Conservation (phyloP, 306 rosid genomes). For the Quercus rubra region DNA sequence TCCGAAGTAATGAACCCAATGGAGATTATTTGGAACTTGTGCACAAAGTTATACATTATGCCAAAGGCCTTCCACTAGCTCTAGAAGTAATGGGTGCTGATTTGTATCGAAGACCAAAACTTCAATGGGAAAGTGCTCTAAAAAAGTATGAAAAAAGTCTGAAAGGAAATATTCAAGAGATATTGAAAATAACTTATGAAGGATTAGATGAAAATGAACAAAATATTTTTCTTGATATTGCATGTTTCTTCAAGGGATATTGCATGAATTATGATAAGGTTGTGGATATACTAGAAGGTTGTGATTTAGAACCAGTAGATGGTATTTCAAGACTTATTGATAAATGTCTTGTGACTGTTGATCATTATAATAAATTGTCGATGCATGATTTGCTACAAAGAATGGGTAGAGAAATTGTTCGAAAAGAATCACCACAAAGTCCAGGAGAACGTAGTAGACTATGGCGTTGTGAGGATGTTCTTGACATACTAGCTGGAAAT, state of each 20-base stretch:
- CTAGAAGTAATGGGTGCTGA: not conserved
- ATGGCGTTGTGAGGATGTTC: slow-evolving; percentile 8
- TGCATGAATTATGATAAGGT: not conserved
- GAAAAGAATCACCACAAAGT: not conserved
- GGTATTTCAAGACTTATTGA: not conserved
- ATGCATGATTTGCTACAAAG: slow-evolving; percentile 23
- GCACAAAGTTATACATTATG: not conserved
- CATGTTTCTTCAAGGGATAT: slow-evolving; percentile 20
- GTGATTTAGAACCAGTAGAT: not conserved
- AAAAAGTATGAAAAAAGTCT: not conserved
- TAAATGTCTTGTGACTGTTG: not conserved
- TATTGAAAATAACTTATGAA: not conserved
- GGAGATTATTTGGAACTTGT: not conserved
- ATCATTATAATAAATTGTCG: not conserved
- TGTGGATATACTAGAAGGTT: not conserved
- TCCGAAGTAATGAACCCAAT: not conserved
- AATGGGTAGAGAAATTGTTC: slow-evolving; percentile 21
- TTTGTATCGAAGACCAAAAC: not conserved
- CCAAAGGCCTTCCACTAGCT: slow-evolving; percentile 16
- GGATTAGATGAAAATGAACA: not conserved
- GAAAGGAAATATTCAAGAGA: not conserved
- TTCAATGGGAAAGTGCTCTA: slow-evolving; percentile 16
- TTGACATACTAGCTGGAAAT: not conserved
- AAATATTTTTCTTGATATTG: slow-evolving; percentile 14
- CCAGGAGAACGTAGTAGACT: slow-evolving; percentile 23